phyloP scores from a whole-genome alignment of 2,329 filamentous ascomycete species.

The Alternaria arbusti region DNA sequence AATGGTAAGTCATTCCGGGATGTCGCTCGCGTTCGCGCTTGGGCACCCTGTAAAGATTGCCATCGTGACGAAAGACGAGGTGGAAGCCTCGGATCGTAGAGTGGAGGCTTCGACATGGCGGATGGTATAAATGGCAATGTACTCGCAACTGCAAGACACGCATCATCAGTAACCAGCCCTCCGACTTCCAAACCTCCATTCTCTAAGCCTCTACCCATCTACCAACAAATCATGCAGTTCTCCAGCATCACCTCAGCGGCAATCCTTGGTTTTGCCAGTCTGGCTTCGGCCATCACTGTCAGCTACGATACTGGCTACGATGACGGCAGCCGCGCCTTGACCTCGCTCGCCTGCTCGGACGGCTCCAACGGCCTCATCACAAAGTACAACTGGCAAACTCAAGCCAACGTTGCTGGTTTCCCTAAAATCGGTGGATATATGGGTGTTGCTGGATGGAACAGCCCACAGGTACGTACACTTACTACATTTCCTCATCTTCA shows the following conservation, averaged over 20 bases:
- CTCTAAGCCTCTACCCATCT: not conserved
- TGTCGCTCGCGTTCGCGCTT: slow-evolving; percentile 27
- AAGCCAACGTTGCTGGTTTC: slow-evolving; percentile 55
- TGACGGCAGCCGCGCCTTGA: slow-evolving; percentile 61
- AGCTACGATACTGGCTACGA: slow-evolving; percentile 79
- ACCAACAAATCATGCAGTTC: slow-evolving; percentile 42
- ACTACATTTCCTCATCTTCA: not conserved
- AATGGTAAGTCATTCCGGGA: slow-evolving; percentile 27
- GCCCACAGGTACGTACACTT: slow-evolving; percentile 29
- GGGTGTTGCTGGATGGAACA: slow-evolving; percentile 57
- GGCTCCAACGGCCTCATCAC: slow-evolving; percentile 70
- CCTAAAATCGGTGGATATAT: slow-evolving; percentile 58
- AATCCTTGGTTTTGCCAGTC: slow-evolving; percentile 35
- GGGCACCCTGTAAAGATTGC: slow-evolving; percentile 24
- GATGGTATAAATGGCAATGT: slow-evolving; percentile 36
- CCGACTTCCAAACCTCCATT: not conserved
- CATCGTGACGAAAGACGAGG: slow-evolving; percentile 25
- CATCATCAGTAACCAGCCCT: slow-evolving; percentile 20
- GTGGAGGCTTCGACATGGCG: slow-evolving; percentile 13
- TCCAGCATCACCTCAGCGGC: slow-evolving; percentile 29
- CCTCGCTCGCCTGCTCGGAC: slow-evolving; percentile 69
- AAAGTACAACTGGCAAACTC: slow-evolving; percentile 63
- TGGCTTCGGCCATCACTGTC: slow-evolving; percentile 56
- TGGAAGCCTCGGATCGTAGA: slow-evolving; percentile 19
- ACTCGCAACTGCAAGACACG: slow-evolving; percentile 11